Conservation (phyloP, 163 green algal species). For the Coccomyxa subellipsoidea region DNA sequence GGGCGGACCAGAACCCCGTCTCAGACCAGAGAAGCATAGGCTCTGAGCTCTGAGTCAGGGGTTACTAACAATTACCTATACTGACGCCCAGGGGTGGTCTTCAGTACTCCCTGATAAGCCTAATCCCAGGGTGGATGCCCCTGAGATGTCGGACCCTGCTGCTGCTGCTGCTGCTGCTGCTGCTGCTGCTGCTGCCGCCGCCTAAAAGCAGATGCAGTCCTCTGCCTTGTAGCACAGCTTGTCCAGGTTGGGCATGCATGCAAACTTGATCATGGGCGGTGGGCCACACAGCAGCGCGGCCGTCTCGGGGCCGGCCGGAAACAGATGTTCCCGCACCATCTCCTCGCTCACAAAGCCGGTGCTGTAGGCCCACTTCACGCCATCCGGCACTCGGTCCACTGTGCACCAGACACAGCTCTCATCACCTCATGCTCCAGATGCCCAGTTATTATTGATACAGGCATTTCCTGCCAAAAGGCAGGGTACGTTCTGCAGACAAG, state of each 20-base stretch:
- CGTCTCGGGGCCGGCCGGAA: conserved; percentile 34
- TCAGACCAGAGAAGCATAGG: no score
- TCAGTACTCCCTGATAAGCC: no score
- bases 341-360: conserved; percentile 68
- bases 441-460: no score
- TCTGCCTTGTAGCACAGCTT: conserved; percentile 62
- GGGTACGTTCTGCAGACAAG: no score
- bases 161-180: not conserved
- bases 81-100: no score
- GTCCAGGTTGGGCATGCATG: conserved; percentile 67
- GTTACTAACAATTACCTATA: no score
- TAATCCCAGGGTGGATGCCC: no score
- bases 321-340: conserved; percentile 61
- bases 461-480: no score
- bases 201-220: conserved; percentile 64
- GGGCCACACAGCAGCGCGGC: conserved; percentile 69
- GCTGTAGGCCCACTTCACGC: conserved; percentile 37
- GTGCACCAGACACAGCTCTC: not conserved
- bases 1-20: no score
- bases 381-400: conserved; percentile 52
- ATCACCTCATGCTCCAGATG: no score
- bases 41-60: no score
- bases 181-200: not conserved
- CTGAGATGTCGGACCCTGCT: not conserved
- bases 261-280: conserved; percentile 75